Evolutionary conservation across 192 early-diverging fungal genomes (phyloP), one percentile per base, ranked within the genome.

Genomic region (Coemansia sp.): DNA sequence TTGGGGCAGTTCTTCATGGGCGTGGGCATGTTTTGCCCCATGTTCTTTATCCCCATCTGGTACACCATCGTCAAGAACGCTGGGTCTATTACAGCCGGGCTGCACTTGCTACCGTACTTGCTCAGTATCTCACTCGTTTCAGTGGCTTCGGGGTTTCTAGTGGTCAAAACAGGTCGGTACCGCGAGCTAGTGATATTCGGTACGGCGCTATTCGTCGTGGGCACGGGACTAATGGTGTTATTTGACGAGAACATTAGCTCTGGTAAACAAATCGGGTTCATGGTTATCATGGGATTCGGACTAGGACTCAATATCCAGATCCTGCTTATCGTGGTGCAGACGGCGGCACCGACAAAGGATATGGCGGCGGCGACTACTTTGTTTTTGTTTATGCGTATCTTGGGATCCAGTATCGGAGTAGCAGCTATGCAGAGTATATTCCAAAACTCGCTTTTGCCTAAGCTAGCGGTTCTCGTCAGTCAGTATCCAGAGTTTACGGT

Each of bases 291-390:
- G 64, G 88, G 88, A 15, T 51, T 87, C 12, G 88, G 90, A 3
- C 73, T 88, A 27, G 91, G 91, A 5, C 67, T 88, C 41, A 85
- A 83, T 5, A 83, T 88, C 78, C 88, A 89, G 57, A 87, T 82
- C 20, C 77, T 90, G 41, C 75, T 93, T 24, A 83, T 93, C 27
- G 90, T 86, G 15, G 84, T 89, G 22, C 94, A 95, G 75, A 83
- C 89, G 0, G 73, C 87, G 18, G 91, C 92, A 24, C 69, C 69
- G 7, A 54, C 71, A 3, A 69, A 77, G 33, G 82, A 91, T 9
- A 88, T 93, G 69, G 92, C 92, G 2, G 54, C 89, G 13, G 88
- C 86, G 33, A 93, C 91, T 0, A 83, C 90, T 0, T 76, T 90
- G 52, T 82, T 87, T 11, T 77, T 87, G n/a, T 93, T 93, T 44